Conservation (phyloP, 202 grass and related monocot genomes). For the Musa balbisiana region DNA sequence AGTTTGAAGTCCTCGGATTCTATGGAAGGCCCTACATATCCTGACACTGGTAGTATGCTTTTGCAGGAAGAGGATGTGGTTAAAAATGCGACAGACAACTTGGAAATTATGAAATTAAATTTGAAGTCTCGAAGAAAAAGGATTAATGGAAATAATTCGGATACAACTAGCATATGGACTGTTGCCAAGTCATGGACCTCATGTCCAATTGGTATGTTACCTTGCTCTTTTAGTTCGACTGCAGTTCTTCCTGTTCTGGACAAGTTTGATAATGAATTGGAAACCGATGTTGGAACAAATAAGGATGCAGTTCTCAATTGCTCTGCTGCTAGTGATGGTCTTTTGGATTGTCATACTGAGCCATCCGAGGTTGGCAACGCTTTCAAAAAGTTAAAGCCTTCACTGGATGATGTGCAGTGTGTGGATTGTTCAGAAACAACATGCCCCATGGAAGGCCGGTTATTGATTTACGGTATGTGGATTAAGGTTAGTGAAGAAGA, state of each 20-base stretch:
- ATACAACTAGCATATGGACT: conserved; percentile 44
- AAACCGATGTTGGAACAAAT: conserved; percentile 16
- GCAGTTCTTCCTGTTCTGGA: conserved; percentile 57
- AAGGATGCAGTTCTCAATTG: conserved; percentile 21
- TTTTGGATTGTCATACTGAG: conserved; percentile 9
- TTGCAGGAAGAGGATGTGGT: conserved; percentile 34
- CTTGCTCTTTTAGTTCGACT: conserved; percentile 85
- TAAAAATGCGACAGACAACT: conserved; percentile 33
- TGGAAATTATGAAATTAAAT: conserved; percentile 46
- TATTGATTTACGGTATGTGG: conserved; percentile 59
- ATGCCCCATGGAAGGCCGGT: conserved; percentile 38
- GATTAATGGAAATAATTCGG: conserved; percentile 9
- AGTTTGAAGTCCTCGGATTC: conserved; percentile 9
- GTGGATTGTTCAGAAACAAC: conserved; percentile 20
- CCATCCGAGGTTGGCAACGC: conserved; percentile 21
- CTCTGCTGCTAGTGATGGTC: conserved; percentile 26
- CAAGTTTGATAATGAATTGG: conserved; percentile 8
- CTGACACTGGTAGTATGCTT: conserved; percentile 22
- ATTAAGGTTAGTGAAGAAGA: conserved; percentile 47
- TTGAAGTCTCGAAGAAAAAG: conserved; percentile 19
- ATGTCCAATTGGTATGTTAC: conserved; percentile 72
- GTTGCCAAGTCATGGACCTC: conserved; percentile 59
- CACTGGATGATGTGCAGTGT: conserved; percentile 19
- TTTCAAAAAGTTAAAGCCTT: conserved; percentile 32
- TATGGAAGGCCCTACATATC: conserved; percentile 24